Evolutionary conservation across 495 filamentous ascomycete species (phyloP).

Genomic region (Tuber calosporum): DNA sequence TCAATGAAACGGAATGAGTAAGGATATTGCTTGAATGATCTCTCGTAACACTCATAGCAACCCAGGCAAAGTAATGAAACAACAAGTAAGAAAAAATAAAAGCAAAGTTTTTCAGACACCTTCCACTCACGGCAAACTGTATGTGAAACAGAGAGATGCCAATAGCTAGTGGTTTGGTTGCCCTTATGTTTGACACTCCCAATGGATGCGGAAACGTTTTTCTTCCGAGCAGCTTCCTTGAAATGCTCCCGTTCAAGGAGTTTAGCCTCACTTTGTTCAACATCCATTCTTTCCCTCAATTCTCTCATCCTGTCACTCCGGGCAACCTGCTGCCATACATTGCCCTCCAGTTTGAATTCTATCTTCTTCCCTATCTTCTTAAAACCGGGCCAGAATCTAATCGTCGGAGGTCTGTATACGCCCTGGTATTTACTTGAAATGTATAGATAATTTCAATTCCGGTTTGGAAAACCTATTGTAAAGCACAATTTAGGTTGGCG

Average conservation of each 20-base stretch:
- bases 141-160: constrained; percentile 27
- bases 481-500: neutral
- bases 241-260: constrained; percentile 47
- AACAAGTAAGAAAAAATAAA: no score
- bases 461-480: neutral
- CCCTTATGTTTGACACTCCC: constrained; percentile 18
- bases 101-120: no score
- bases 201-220: constrained; percentile 30
- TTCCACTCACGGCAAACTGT: no score
- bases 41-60: neutral
- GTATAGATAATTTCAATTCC: neutral
- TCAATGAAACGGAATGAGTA: no score
- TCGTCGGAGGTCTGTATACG: neutral
- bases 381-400: neutral
- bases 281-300: constrained; percentile 91
- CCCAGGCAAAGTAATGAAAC: no score
- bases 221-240: constrained; percentile 49
- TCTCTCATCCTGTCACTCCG: constrained; percentile 89
- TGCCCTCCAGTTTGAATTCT: constrained; percentile 93
- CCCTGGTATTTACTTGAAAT: neutral
- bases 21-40: neutral
- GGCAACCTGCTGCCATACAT: constrained; percentile 77
- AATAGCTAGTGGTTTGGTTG: neutral
- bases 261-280: constrained; percentile 44
- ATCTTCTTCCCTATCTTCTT: constrained; percentile 61